These are phyloP conservation scores for Colletotrichum sp. DNA, from an alignment of 2,329 filamentous ascomycete genomes.

Conservation along the genomic window DNA sequence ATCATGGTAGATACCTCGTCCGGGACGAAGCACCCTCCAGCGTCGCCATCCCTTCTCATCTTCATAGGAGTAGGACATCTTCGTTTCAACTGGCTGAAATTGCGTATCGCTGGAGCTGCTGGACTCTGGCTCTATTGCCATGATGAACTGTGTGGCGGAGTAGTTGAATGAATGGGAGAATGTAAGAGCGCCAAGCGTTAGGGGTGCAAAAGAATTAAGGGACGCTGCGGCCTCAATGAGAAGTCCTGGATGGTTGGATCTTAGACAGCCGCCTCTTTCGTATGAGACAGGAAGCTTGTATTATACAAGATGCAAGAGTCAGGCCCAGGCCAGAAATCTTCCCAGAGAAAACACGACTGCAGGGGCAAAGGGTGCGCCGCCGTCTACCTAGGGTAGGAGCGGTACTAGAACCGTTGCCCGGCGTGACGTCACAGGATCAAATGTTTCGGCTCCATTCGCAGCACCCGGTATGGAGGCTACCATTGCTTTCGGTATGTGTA, in stretches of 20 bases:
- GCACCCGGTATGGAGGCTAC: background rate
- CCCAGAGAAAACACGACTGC: background rate
- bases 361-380: background rate
- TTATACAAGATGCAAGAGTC: background rate
- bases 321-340: background rate
- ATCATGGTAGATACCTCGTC: slow-evolving; percentile 60
- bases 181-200: background rate
- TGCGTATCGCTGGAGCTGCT: background rate
- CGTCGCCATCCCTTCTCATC: slow-evolving; percentile 41
- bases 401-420: background rate
- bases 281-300: background rate
- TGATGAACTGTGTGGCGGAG: background rate
- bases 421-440: background rate
- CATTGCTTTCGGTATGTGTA: background rate
- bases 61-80: slow-evolving; percentile 35
- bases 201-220: background rate
- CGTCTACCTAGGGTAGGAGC: background rate
- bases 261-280: background rate
- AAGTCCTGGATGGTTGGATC: background rate
- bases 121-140: background rate
- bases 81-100: background rate
- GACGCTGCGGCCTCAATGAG: background rate
- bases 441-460: background rate
- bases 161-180: background rate
- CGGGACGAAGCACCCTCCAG: slow-evolving; percentile 45